Percentiles rank a stretch among this genome's conserved stretches.
Conservation (phyloP, 2,329 filamentous ascomycete genomes). For the Alternaria arborescens region DNA sequence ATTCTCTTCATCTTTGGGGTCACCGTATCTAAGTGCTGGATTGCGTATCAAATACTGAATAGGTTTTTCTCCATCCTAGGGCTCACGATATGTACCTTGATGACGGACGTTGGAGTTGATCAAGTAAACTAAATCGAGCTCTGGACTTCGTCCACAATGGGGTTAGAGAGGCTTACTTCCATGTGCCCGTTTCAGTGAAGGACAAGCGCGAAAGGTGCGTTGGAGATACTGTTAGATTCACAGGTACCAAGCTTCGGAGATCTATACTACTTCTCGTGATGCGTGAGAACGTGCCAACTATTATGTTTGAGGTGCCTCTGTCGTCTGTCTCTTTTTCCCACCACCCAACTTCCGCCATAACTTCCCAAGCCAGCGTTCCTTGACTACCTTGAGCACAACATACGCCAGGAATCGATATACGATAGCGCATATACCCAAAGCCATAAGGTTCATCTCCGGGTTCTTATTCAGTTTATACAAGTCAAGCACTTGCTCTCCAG, state of each 20-base stretch:
- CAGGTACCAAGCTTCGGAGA: neutral
- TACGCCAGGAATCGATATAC: conserved; percentile 72
- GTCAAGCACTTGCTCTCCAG: conserved; percentile 71
- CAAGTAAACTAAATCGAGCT: neutral
- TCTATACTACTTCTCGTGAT: neutral
- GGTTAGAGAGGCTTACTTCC: neutral
- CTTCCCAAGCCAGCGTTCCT: conserved; percentile 60
- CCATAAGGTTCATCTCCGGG: conserved; percentile 68
- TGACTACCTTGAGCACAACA: conserved; percentile 63
- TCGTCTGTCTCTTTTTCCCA: conserved; percentile 19
- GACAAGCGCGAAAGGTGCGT: neutral
- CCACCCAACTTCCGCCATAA: conserved; percentile 39
- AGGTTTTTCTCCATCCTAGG: neutral
- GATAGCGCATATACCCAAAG: conserved; percentile 69
- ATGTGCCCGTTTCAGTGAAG: neutral
- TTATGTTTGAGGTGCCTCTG: neutral
- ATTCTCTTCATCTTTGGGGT: conserved; percentile 41
- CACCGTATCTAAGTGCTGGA: conserved; percentile 31
- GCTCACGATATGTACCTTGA: neutral
- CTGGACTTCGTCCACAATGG: neutral
- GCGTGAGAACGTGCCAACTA: neutral
- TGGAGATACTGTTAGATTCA: neutral
- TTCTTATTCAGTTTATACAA: conserved; percentile 73
- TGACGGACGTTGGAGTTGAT: neutral
- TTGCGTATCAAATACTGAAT: neutral